Base-by-base conservation (phyloP, 352 stramenopile species). In the Lagenidium sp. region DNA sequence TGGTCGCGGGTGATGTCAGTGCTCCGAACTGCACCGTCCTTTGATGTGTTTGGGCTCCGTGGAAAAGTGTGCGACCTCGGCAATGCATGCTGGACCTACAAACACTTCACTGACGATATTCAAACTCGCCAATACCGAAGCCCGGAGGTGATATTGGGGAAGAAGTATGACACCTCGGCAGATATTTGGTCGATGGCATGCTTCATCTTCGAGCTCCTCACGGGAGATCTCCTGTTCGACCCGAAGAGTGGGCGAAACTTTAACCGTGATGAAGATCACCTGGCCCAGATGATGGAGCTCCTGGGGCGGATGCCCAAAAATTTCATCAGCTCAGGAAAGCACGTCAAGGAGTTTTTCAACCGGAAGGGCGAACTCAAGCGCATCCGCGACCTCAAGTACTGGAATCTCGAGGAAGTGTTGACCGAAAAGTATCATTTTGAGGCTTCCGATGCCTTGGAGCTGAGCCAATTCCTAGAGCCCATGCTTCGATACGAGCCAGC, bases 71-170 rank as follows among this genome's bases (percentile, higher is more conserved):
- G 98, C 23, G 97, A 99, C 73, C 65, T 99, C n/a, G 97, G 97
- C 45, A 99, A 99, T 62, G 96, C 96, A 1, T 99, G 97, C 65
- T 99, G 96, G 95, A 98, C 88, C 15, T 71, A 98, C 52, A 96
- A 98, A 50, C 97, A 99, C 68, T 99, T 99, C 61, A 98, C 95
- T 34, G 94, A 99, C 57, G 97, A 99, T 58, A 99, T 99, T 55
- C 97, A 99, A 67, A 99, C 97, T 18, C 80, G 97, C n/a, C 97
- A 99, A 72, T 99, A 99, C 63, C 87, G 97, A 4, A 96, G 85
- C 29, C 97, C 97, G 6, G 97, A 99, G 65, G 96, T 98, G 20
- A 94, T 98, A 18, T 65, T 98, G 49, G 90, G 94, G 30, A 95
- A 94, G 57, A 84, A 84, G 34, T 99, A 99, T 67, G 90, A 98